Conservation (phyloP, 768 basidiomycete genomes). For the Leccinum longicurvipes region DNA sequence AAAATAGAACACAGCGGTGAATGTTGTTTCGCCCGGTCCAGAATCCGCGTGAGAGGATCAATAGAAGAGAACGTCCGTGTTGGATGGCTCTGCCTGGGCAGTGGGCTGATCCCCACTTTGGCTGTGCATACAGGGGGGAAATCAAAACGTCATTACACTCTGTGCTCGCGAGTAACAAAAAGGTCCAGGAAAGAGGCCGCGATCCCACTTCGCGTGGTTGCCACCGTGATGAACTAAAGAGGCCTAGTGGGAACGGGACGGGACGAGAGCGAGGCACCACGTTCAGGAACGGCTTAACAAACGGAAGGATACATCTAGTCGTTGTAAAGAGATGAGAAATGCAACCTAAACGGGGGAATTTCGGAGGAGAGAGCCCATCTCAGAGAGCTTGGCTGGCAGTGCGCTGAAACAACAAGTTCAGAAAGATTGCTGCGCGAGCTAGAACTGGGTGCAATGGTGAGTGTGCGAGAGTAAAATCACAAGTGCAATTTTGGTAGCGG, state of each 20-base stretch:
- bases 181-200: not conserved
- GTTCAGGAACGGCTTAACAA: not conserved
- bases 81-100: not conserved
- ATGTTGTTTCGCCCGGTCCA: not conserved
- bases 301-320: not conserved
- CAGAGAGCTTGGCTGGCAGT: not conserved
- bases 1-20: not conserved
- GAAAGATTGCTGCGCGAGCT: not conserved
- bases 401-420: not conserved
- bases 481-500: not conserved
- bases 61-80: not conserved
- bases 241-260: not conserved
- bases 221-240: not conserved
- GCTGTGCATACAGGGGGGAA: not conserved
- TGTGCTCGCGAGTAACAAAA: not conserved
- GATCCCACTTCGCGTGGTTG: too few relatives aligned
- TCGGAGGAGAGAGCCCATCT: not conserved
- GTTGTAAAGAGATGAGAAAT: not conserved
- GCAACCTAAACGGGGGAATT: not conserved
- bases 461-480: too few relatives aligned
- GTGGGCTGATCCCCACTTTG: not conserved
- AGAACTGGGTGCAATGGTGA: too few relatives aligned
- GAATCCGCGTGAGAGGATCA: not conserved
- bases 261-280: not conserved
- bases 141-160: not conserved